Percentiles rank a stretch among this genome's conserved stretches.
These are phyloP conservation scores for Linum trigynum DNA, from an alignment of 345 rosid species.

Conservation along the genomic window DNA sequence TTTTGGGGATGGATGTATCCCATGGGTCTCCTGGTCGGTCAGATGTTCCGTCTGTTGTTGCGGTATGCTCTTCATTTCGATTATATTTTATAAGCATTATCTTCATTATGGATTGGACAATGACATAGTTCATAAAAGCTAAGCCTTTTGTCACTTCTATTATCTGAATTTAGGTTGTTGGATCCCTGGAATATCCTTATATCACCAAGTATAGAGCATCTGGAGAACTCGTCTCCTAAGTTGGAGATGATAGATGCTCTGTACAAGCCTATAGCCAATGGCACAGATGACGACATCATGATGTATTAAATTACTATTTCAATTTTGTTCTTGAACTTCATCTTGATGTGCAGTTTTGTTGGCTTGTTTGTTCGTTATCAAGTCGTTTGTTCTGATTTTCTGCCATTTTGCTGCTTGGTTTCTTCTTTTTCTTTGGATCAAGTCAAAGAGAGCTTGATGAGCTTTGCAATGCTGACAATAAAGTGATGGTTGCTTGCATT, in stretches of 20 bases:
- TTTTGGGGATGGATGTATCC: slow-evolving; percentile 96
- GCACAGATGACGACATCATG: slow-evolving; percentile 68
- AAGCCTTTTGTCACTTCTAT: neutral
- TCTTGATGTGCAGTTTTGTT: neutral
- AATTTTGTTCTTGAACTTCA: neutral
- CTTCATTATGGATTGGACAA: neutral
- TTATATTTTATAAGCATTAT: neutral
- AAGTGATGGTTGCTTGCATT: no score
- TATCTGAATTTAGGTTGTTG: slow-evolving; percentile 60
- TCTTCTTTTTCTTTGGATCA: no score
- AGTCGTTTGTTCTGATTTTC: neutral
- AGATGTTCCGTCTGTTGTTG: slow-evolving; percentile 68
- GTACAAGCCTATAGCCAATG: slow-evolving; percentile 50
- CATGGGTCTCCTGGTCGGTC: slow-evolving; percentile 83
- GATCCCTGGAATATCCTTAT: slow-evolving; percentile 69
- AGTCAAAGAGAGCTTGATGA: no score
- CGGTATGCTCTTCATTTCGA: slow-evolving; percentile 34
- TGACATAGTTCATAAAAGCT: neutral
- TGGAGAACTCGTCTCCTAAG: slow-evolving; percentile 70
- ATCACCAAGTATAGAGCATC: slow-evolving; percentile 85
- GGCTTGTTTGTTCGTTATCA: neutral
- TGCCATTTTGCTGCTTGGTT: no score
- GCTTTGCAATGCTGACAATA: no score
- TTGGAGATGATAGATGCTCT: slow-evolving; percentile 83
- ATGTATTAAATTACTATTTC: slow-evolving; percentile 33